Conservation (phyloP, 129 eudicot genomes). For the Lactuca sativa region DNA sequence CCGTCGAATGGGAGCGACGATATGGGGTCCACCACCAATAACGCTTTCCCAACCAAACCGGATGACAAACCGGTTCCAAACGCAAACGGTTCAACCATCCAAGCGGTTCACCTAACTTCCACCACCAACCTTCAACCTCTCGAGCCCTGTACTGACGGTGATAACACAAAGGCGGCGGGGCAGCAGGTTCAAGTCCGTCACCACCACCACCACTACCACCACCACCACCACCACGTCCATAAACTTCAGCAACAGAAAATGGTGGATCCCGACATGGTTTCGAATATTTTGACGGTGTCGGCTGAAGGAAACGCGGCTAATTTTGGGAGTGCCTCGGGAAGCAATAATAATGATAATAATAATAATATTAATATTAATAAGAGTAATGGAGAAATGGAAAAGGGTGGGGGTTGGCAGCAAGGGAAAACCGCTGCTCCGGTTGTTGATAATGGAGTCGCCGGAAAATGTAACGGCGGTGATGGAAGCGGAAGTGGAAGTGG, state of each 20-base stretch:
- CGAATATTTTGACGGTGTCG: slow-evolving; percentile 30
- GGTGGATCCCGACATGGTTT: slow-evolving; percentile 32
- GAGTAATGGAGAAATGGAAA: slow-evolving; percentile 56
- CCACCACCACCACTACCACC: slow-evolving; percentile 56
- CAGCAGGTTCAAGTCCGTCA: slow-evolving; percentile 45
- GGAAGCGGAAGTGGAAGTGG: slow-evolving; percentile 42
- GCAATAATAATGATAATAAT: slow-evolving; percentile 26
- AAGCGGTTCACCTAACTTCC: slow-evolving; percentile 22
- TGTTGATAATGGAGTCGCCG: slow-evolving; percentile 42
- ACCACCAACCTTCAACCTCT: slow-evolving; percentile 22
- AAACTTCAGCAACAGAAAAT: slow-evolving; percentile 38
- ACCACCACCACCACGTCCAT: slow-evolving; percentile 48
- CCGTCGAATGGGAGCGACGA: slow-evolving; percentile 65
- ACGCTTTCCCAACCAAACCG: slow-evolving; percentile 46
- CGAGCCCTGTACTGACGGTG: slow-evolving; percentile 29
- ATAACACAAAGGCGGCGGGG: slow-evolving; percentile 5
- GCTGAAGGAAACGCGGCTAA: slow-evolving; percentile 65
- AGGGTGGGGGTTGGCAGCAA: slow-evolving; percentile 42
- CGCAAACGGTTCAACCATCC: neutral
- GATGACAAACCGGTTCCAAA: slow-evolving; percentile 44
- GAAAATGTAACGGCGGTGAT: slow-evolving; percentile 34
- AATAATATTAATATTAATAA: slow-evolving; percentile 11
- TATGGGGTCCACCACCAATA: slow-evolving; percentile 73
- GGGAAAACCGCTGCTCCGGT: slow-evolving; percentile 38
- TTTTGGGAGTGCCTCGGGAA: slow-evolving; percentile 67